Evolutionary conservation across 2,329 filamentous ascomycete species (phyloP), one percentile per base, ranked within the genome.

Genomic region (Cladobotryum protrusum): DNA sequence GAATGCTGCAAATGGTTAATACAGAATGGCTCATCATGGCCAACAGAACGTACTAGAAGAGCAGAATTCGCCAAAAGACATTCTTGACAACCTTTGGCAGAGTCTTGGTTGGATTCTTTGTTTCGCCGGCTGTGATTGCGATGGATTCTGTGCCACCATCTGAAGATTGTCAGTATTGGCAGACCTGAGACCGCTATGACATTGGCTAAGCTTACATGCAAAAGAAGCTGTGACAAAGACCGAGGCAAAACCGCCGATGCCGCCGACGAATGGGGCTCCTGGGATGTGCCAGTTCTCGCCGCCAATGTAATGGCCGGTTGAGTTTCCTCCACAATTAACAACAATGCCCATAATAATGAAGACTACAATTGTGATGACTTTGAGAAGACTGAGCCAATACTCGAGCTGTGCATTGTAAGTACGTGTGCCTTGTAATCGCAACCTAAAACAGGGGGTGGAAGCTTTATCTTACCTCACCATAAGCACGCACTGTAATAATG

Each of bases 81-180:
- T 85, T 84, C 56, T 79, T 79, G 42, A 85, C 78, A 3, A 84
- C 82, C 3, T 74, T 73, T 1, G 83, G 83, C 33, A 86, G 67
- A 49, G 75, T 83, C 54, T 73, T 75, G 15, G 77, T 72, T 0
- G 83, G 82, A 56, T 85, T 73, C 56, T 77, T 79, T 2, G 82
- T 85, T 62, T 86, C 82, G 40, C 82, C 82, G 1, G 82, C 82
- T 0, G 82, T 84, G 50, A 85, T 81, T 45, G 80, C 81, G 44
- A 85, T 83, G 33, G 76, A 79, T 62, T 85, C 82, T 2, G 80
- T 83, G 47, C 81, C 82, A 33, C 65, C 65, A 33, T 67, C 65
- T 67, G 8, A 4, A 4, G 3, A 5, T 13, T 6, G 32, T 40
- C 32, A 19, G 15, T 19, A n/a, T 12, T 12, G 17, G n/a, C 3